Evolutionary conservation across 2,329 filamentous ascomycete species (phyloP).

Genomic region (Neofusicoccum umdonicola): DNA sequence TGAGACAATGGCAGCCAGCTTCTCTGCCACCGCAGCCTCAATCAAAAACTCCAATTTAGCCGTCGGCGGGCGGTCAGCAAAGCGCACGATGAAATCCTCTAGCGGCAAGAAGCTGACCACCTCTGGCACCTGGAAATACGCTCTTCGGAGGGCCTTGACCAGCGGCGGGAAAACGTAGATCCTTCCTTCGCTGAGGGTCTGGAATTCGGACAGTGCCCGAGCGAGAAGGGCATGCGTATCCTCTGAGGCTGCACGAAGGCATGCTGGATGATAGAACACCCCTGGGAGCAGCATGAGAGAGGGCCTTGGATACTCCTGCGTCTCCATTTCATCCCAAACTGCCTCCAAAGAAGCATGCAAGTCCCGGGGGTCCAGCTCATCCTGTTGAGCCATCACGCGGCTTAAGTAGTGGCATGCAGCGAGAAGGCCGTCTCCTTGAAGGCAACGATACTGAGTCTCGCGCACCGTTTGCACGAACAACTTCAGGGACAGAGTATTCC

Average conservation of each 20-base stretch:
- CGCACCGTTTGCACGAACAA: constrained; percentile 27
- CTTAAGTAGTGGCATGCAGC: constrained; percentile 28
- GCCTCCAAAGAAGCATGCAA: constrained; percentile 30
- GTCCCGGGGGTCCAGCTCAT: constrained; percentile 18
- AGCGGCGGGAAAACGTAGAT: constrained; percentile 35
- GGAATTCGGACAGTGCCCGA: constrained; percentile 27
- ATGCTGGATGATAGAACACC: constrained; percentile 36
- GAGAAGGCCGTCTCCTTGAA: constrained; percentile 31
- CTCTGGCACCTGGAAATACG: constrained; percentile 27
- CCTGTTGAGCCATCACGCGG: constrained; percentile 20
- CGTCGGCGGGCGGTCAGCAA: constrained; percentile 41
- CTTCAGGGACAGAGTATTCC: constrained; percentile 21
- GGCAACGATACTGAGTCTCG: constrained; percentile 27
- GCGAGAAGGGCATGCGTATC: constrained; percentile 21
- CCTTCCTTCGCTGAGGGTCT: constrained; percentile 32
- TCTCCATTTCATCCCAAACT: constrained; percentile 49
- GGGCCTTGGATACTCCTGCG: constrained; percentile 45
- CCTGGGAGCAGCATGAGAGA: constrained; percentile 37
- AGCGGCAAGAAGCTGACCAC: constrained; percentile 34
- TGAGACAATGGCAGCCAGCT: constrained; percentile 29
- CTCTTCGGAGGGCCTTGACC: constrained; percentile 30
- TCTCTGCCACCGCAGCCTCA: constrained; percentile 41
- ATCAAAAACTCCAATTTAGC: constrained; percentile 46
- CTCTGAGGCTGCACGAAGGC: constrained; percentile 23
- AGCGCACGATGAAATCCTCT: constrained; percentile 39